Evolutionary conservation across 805 yeast genomes (phyloP), one percentile per base, ranked within the genome.

Genomic region (Candida wancherniae): DNA sequence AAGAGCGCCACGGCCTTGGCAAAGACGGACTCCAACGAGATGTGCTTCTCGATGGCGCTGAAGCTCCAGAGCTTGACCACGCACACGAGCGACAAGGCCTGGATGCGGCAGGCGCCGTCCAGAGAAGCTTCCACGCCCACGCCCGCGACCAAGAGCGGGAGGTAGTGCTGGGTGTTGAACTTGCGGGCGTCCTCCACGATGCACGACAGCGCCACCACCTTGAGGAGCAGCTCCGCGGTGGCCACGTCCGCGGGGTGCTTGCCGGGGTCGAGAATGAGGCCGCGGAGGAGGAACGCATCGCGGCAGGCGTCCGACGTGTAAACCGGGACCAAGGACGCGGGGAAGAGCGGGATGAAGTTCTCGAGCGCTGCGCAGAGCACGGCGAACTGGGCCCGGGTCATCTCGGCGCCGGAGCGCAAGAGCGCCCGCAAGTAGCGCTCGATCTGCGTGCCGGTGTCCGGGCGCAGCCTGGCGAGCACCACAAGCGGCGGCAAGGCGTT

Each of bases 1-100:
- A 44, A 28, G 6, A 32, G 25, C 3, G 10, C 13, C 9, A 30
- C 29, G 14, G 33, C 27, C 22, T 33, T 26, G 6, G 28, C 12
- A 11, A 34, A 17, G 13, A 45, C 37, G 5, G 37, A 14, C 13
- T 31, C 38, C 15, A 42, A 29, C 13, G 47, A 31, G 9, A 45
- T 32, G n/a, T 28, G 40, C 17, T 31, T 20, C 18, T 45, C 49
- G 16, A 40, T 33, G 13, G 40, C 31, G n/a, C 42, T 33, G 30
- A 45, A 42, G 25, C 29, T 39, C 49, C 49, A 45, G n/a, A 45
- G 22, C 26, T 45, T 45, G 19, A 43, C 45, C 5, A 43, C 29
- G 29, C 49, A 37, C 7, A 45, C 26, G 14, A 41, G 41, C 13
- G 47, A 40, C 3, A 40, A 33, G 2, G 45, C 34, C 27, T 24